Conservation (phyloP, 2,329 filamentous ascomycete genomes). For the Huntiella decipiens region DNA sequence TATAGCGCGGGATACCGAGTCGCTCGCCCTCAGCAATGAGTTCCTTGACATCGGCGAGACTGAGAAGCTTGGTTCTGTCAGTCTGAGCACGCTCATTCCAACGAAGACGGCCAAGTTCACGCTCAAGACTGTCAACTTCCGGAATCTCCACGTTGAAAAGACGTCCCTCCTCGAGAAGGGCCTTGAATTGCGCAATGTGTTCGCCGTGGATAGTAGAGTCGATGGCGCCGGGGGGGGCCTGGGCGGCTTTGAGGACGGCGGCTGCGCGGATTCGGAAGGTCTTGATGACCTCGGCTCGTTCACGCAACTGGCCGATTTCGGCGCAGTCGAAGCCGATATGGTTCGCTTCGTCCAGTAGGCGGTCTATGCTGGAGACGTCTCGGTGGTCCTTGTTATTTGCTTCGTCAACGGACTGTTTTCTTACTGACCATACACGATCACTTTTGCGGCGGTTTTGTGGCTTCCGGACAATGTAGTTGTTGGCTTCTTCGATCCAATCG, state of each 20-base stretch:
- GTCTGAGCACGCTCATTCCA: conserved; percentile 68
- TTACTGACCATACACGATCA: conserved; percentile 64
- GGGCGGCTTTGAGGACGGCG: conserved; percentile 39
- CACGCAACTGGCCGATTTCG: conserved; percentile 69
- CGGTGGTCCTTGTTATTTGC: conserved; percentile 75
- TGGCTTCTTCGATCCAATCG: conserved; percentile 94
- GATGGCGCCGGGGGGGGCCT: conserved; percentile 1
- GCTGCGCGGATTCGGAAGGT: conserved; percentile 65
- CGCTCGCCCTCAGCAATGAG: conserved; percentile 62
- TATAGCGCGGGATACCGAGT: conserved; percentile 59
- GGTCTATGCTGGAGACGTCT: conserved; percentile 73
- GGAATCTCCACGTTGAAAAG: conserved; percentile 82
- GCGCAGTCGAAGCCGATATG: conserved; percentile 82
- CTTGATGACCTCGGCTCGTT: conserved; percentile 69
- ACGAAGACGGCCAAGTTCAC: conserved; percentile 63
- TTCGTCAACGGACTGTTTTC: conserved; percentile 52
- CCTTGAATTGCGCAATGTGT: conserved; percentile 60
- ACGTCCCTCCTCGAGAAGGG: conserved; percentile 75
- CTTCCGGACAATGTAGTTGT: conserved; percentile 89
- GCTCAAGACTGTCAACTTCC: conserved; percentile 67
- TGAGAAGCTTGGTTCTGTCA: conserved; percentile 41
- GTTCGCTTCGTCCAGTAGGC: conserved; percentile 66
- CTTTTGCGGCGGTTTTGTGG: conserved; percentile 94
- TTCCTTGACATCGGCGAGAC: conserved; percentile 57
- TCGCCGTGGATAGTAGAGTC: conserved; percentile 31